phyloP scores from a whole-genome alignment of 306 rosid species.

The Parietaria judaica region DNA sequence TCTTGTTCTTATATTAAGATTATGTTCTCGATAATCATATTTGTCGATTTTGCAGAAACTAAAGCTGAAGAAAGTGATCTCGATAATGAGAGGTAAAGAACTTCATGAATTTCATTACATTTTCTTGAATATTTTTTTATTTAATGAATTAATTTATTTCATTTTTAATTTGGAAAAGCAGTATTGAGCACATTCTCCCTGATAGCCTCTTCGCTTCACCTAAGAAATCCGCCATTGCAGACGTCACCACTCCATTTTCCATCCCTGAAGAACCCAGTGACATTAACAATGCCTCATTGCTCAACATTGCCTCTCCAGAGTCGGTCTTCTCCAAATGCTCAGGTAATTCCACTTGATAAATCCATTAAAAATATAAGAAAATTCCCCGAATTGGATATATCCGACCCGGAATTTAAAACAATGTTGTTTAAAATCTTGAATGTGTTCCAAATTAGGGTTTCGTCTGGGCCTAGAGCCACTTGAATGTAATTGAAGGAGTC shows the following conservation, averaged over 20 bases:
- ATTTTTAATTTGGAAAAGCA: conserved; percentile 14
- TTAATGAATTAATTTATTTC: background rate
- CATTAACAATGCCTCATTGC: conserved; percentile 19
- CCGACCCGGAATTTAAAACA: background rate
- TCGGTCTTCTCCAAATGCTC: conserved; percentile 35
- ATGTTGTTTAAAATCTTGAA: background rate
- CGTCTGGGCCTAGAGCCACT: conserved; percentile 39
- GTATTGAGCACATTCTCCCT: conserved; percentile 70
- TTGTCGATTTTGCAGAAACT: conserved; percentile 36
- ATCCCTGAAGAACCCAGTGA: conserved; percentile 27
- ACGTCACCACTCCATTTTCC: conserved; percentile 27
- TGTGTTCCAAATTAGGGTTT: conserved; percentile 25
- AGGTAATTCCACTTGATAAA: conserved; percentile 47
- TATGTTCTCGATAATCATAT: no score
- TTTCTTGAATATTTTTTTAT: background rate
- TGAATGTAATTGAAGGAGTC: conserved; percentile 48
- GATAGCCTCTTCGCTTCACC: conserved; percentile 85
- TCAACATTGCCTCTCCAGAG: conserved; percentile 40
- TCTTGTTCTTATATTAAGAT: background rate
- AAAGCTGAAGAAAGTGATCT: conserved; percentile 23
- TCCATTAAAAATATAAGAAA: no score
- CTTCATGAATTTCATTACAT: conserved; percentile 4
- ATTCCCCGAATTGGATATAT: background rate
- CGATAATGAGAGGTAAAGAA: conserved; percentile 33
- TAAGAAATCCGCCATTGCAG: conserved; percentile 42